A percentile compares a stretch with the other conserved stretches of the same genome.
Conservation (phyloP, 768 basidiomycete genomes). For the Sutorius australiensis region DNA sequence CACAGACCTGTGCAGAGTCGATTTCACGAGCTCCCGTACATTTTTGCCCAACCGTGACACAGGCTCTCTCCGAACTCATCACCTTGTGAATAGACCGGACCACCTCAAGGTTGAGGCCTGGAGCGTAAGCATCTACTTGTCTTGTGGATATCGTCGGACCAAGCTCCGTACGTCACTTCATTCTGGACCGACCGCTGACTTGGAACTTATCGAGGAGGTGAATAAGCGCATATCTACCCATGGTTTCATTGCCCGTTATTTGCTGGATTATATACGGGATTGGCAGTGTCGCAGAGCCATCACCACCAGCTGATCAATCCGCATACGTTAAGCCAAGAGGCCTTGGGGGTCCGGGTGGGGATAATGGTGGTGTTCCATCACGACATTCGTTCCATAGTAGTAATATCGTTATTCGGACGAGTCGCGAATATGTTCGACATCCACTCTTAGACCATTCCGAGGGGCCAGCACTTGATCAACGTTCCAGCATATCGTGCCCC, state of each 20-base stretch:
- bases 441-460: background rate
- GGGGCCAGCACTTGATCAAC: background rate
- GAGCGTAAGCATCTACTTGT: background rate
- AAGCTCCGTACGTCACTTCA: too few relatives aligned
- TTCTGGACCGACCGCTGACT: background rate
- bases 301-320: background rate
- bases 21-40: too few relatives aligned
- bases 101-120: background rate
- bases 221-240: background rate
- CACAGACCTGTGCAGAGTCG: background rate
- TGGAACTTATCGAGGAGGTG: background rate
- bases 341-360: background rate
- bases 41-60: accelerated
- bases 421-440: background rate
- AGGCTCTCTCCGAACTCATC: accelerated
- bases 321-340: background rate
- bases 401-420: background rate
- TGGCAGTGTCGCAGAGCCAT: background rate
- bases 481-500: background rate
- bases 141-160: background rate
- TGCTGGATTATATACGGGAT: background rate
- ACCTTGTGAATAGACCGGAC: background rate
- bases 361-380: background rate
- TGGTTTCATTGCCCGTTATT: background rate
- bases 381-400: background rate